Evolutionary conservation across 2,329 filamentous ascomycete genomes (phyloP).

Genomic region (Xylaria polymorpha): DNA sequence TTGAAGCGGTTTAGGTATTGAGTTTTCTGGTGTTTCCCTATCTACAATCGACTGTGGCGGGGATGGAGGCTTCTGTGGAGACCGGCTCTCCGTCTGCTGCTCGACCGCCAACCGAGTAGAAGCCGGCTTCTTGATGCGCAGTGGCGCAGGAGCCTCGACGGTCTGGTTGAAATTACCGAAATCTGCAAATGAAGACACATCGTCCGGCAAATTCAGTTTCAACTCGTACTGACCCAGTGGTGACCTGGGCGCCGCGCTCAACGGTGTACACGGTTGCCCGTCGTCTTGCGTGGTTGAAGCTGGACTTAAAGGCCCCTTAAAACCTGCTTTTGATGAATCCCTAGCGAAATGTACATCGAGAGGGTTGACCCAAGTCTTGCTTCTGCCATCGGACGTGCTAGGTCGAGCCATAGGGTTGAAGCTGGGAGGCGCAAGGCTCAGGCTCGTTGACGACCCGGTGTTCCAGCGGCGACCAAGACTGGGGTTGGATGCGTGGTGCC

Average conservation of each 20-base stretch:
- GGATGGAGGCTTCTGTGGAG: constrained; percentile 48
- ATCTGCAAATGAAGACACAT: constrained; percentile 48
- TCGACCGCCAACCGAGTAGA: constrained; percentile 30
- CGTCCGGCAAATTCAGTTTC: constrained; percentile 47
- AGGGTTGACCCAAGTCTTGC: constrained; percentile 59
- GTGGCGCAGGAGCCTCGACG: constrained; percentile 39
- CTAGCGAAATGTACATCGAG: constrained; percentile 60
- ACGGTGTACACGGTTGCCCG: constrained; percentile 31
- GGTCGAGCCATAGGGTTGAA: constrained; percentile 49
- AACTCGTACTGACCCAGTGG: constrained; percentile 57
- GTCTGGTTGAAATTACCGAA: constrained; percentile 44
- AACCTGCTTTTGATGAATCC: constrained; percentile 43
- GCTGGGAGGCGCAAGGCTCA: constrained; percentile 47
- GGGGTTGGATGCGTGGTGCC: constrained; percentile 46
- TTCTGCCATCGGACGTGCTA: constrained; percentile 50
- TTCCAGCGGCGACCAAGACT: constrained; percentile 52
- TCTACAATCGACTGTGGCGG: constrained; percentile 52
- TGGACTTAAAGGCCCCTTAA: constrained; percentile 27
- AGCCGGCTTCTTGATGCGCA: constrained; percentile 43
- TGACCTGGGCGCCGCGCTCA: constrained; percentile 51
- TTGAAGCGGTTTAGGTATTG: constrained; percentile 32
- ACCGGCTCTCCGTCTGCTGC: constrained; percentile 26
- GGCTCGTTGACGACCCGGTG: constrained; percentile 52
- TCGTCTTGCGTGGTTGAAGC: constrained; percentile 29
- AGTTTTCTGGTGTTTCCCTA: constrained; percentile 36